These are phyloP conservation scores for Zoysia pacifica DNA, from an alignment of 176 grass and related monocot genomes.

Conservation along the genomic window DNA sequence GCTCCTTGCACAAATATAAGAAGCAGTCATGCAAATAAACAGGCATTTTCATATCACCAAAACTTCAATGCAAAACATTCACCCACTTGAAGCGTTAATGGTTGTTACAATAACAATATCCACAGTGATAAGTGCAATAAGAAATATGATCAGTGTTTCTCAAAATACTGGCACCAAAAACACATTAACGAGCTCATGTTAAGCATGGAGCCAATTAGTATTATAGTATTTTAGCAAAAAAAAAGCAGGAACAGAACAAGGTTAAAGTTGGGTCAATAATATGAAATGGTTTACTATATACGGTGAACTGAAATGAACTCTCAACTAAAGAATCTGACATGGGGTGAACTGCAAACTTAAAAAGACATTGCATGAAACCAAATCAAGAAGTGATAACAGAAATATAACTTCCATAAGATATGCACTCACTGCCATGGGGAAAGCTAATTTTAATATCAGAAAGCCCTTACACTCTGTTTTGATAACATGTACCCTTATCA, in stretches of 20 bases:
- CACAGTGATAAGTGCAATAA: background rate
- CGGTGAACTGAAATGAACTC: background rate
- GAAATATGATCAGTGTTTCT: background rate
- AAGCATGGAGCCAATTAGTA: background rate
- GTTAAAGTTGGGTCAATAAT: background rate
- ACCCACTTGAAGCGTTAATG: background rate
- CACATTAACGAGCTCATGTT: background rate
- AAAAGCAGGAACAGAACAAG: background rate
- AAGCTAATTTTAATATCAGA: background rate
- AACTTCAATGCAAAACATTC: background rate
- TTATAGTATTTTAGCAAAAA: background rate
- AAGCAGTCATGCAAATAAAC: background rate
- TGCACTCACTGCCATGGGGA: background rate
- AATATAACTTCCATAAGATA: constrained; percentile 5
- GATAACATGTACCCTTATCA: background rate
- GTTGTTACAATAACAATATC: background rate
- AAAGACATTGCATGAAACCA: background rate
- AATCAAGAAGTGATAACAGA: background rate
- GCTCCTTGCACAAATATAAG: background rate
- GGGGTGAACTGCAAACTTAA: background rate
- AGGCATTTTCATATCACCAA: background rate
- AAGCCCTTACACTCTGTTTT: constrained; percentile 14
- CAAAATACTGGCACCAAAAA: background rate
- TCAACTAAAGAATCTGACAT: background rate
- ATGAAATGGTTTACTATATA: background rate